phyloP scores from a whole-genome alignment of 768 basidiomycete species.

The Lentinula sp. region DNA sequence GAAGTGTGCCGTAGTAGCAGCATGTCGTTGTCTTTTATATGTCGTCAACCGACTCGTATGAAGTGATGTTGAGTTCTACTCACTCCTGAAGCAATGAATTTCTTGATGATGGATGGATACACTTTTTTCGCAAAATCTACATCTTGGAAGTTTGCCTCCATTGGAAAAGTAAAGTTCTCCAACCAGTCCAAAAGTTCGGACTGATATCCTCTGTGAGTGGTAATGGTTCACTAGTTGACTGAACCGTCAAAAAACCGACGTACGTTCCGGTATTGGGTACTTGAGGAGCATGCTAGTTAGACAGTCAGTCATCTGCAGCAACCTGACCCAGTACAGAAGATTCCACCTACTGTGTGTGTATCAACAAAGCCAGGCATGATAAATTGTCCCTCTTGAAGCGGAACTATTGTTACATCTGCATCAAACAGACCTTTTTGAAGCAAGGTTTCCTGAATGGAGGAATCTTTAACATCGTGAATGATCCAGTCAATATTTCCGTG shows the following conservation, averaged over 20 bases:
- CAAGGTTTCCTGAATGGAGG: slow-evolving; percentile 43
- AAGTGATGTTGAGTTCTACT: slow-evolving; percentile 20
- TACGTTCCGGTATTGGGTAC: slow-evolving; percentile 63
- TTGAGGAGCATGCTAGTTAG: slow-evolving; percentile 69
- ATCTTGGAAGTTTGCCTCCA: slow-evolving; percentile 73
- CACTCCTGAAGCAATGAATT: slow-evolving; percentile 72
- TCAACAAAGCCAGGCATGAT: slow-evolving; percentile 87
- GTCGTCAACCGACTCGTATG: neutral
- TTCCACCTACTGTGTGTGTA: slow-evolving; percentile 73
- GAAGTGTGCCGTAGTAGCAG: slow-evolving; percentile 85
- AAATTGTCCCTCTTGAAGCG: slow-evolving; percentile 53
- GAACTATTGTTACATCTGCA: slow-evolving; percentile 27
- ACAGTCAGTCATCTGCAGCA: neutral
- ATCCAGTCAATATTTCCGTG: slow-evolving; percentile 69
- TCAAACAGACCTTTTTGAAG: slow-evolving; percentile 43
- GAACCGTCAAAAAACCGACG: neutral
- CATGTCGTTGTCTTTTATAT: slow-evolving; percentile 78
- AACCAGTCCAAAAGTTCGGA: slow-evolving; percentile 91
- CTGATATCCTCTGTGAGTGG: slow-evolving; percentile 49
- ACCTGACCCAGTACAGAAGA: neutral
- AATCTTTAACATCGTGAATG: slow-evolving; percentile 45
- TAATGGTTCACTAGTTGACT: neutral
- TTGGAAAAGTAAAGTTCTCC: slow-evolving; percentile 77
- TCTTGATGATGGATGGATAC: slow-evolving; percentile 68
- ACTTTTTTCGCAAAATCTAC: slow-evolving; percentile 58